Evolutionary conservation across 2,329 filamentous ascomycete genomes (phyloP).

Genomic region (Ophiocordyceps australis): DNA sequence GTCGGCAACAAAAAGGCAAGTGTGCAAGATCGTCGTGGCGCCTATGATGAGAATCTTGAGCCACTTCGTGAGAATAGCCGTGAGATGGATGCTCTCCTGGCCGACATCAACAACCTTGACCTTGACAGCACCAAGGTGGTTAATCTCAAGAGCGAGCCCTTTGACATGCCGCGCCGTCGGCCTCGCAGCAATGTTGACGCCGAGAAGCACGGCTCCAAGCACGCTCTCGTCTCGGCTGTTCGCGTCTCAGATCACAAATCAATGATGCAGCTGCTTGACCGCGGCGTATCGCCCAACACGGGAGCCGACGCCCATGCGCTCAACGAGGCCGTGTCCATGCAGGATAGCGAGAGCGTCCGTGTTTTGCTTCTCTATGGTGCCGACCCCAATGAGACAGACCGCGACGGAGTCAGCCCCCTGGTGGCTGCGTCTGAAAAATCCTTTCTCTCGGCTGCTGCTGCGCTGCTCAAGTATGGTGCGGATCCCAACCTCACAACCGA

Average conservation of each 20-base stretch:
- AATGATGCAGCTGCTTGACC: constrained; percentile 37
- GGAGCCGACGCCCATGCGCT: constrained; percentile 26
- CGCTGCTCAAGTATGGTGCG: constrained; percentile 46
- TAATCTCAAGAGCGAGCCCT: constrained; percentile 29
- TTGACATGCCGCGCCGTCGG: constrained; percentile 30
- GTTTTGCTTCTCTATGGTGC: constrained; percentile 38
- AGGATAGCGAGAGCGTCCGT: constrained; percentile 33
- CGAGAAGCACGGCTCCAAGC: constrained; percentile 23
- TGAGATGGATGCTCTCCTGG: constrained; percentile 9
- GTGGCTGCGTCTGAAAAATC: constrained; percentile 29
- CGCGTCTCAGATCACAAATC: constrained; percentile 37
- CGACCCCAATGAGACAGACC: constrained; percentile 32
- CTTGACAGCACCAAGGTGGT: constrained; percentile 22
- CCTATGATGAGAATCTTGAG: constrained; percentile 9
- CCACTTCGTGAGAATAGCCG: constrained; percentile 1
- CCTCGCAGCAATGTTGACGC: constrained; percentile 24
- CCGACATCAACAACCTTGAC: constrained; percentile 17
- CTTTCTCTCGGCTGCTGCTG: constrained; percentile 35
- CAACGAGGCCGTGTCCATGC: constrained; percentile 30
- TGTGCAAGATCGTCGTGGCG: constrained; percentile 10
- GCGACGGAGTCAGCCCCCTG: constrained; percentile 30
- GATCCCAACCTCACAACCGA: constrained; percentile 34
- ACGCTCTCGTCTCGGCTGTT: constrained; percentile 32
- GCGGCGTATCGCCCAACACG: constrained; percentile 33
- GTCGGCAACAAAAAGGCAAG: constrained; percentile 5